Conservation (phyloP, 148 eudicot species). For the Agrostemma githago region DNA sequence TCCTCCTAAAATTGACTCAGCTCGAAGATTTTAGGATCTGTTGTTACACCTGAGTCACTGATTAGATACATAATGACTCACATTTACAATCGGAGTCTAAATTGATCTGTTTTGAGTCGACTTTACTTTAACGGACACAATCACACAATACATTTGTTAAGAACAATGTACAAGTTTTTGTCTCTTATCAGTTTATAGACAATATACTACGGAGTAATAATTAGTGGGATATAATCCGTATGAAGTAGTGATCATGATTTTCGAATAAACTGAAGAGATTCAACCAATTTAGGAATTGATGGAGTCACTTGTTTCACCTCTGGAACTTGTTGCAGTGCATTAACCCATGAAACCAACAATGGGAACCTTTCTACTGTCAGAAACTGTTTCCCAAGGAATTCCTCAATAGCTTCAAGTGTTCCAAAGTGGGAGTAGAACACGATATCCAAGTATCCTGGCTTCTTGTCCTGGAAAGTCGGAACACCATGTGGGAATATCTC, state of each 20-base stretch:
- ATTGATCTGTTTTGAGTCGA: no score
- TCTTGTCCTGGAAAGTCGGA: slow-evolving; percentile 16
- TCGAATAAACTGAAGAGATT: not conserved
- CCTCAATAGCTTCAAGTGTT: not conserved
- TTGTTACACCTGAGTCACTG: no score
- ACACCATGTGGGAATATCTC: slow-evolving; percentile 21
- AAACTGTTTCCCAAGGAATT: slow-evolving; percentile 9
- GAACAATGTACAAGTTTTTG: no score
- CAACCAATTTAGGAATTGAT: slow-evolving; percentile 11
- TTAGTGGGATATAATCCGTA: no score
- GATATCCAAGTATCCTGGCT: slow-evolving; percentile 29
- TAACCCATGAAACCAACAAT: slow-evolving; percentile 14
- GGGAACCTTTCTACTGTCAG: slow-evolving; percentile 19
- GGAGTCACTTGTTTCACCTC: slow-evolving; percentile 12
- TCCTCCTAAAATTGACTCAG: not conserved
- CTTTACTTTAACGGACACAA: no score
- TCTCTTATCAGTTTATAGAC: no score
- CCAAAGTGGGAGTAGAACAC: slow-evolving; percentile 19
- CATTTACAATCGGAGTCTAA: no score
- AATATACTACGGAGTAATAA: no score
- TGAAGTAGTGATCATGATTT: no score
- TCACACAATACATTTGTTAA: no score
- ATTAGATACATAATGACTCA: no score
- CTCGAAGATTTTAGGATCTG: no score
- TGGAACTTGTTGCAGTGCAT: slow-evolving; percentile 15